These are phyloP conservation scores for Sugiyamaella sp. DNA, from an alignment of 1,139 yeast genomes.

Conservation along the genomic window DNA sequence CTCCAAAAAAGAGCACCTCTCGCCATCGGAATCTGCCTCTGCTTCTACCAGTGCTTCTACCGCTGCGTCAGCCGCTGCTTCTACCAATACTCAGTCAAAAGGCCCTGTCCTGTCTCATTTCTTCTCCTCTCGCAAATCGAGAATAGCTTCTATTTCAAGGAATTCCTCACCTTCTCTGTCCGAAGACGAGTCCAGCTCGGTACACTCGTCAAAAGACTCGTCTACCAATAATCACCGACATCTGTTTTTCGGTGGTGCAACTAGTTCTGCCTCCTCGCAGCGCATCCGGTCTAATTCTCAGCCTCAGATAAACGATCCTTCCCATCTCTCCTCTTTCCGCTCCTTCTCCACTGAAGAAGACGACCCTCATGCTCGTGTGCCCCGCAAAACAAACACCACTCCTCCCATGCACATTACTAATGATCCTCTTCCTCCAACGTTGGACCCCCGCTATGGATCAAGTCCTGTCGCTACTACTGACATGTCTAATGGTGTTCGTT, in stretches of 20 bases:
- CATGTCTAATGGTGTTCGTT: not conserved
- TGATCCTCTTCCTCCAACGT: not conserved
- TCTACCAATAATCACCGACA: slow-evolving; percentile 9
- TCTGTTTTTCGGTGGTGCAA: slow-evolving; percentile 7
- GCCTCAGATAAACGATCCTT: slow-evolving; percentile 5
- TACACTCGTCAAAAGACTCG: not conserved
- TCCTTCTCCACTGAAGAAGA: slow-evolving; percentile 5
- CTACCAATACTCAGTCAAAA: not conserved
- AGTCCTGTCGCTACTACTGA: slow-evolving; percentile 1
- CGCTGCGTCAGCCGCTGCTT: not conserved
- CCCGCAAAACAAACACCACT: slow-evolving; percentile 11
- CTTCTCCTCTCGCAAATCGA: slow-evolving; percentile 19
- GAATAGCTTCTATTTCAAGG: slow-evolving; percentile 18
- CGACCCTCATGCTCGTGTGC: slow-evolving; percentile 1
- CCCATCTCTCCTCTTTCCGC: slow-evolving; percentile 8
- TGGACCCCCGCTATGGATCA: not conserved
- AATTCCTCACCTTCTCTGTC: slow-evolving; percentile 19
- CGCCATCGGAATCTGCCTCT: not conserved
- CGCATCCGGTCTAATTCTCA: slow-evolving; percentile 15
- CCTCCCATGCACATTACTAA: not conserved
- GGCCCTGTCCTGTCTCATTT: slow-evolving; percentile 14
- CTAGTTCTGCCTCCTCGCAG: not conserved
- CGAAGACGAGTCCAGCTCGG: slow-evolving; percentile 18
- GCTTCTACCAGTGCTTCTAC: not conserved
- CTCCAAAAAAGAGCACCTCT: not conserved